Evolutionary conservation across 2,329 filamentous ascomycete genomes (phyloP), one percentile per base, ranked within the genome.

Genomic region (Pseudocercospora ulei): DNA sequence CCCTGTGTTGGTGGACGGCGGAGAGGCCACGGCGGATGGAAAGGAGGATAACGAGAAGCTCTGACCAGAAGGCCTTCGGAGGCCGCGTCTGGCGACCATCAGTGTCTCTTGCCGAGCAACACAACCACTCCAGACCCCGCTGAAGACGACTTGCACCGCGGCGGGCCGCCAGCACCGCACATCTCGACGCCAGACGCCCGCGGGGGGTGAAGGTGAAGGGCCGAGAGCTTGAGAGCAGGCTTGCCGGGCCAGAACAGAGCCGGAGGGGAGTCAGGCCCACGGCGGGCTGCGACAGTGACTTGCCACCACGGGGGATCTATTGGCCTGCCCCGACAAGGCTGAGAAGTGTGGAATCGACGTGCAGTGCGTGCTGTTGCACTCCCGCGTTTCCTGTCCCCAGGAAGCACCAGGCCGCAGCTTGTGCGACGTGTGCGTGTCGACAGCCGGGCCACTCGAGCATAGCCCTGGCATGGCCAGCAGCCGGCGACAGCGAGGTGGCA

Each of bases 141-240:
- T 42, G 33, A 35, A 16, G 33, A 19, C 30, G 28, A 37, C 37
- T 41, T 34, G 13, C 35, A 42, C 38, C 19, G 35, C 43, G 34
- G 39, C 43, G 36, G 37, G n/a, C 26, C 39, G 33, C 19, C 19
- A n/a, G 17, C 34, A 39, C 42, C 34, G 20, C 43, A 46, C 43
- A 26, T 33, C 7, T 16, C 26, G 28, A 34, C 29, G 19, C 29
- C 29, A 33, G 29, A 33, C 29, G 29, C 29, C 29, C 26, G 13
- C 17, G 16, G 29, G n/a, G 29, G 9, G n/a, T n/a, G 14, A 22
- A 14, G 27, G 18, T 17, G 23, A 11, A 12, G 9, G 30, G 30
- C 30, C n/a, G 18, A 13, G 19, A 20, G 4, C 18, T 6, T 3
- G n/a, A n/a, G n/a, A n/a, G n/a, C n/a, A n/a, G n/a, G n/a, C n/a